Evolutionary conservation across 2,329 filamentous ascomycete genomes (phyloP).

Genomic region (Stemphylium lycopersici): DNA sequence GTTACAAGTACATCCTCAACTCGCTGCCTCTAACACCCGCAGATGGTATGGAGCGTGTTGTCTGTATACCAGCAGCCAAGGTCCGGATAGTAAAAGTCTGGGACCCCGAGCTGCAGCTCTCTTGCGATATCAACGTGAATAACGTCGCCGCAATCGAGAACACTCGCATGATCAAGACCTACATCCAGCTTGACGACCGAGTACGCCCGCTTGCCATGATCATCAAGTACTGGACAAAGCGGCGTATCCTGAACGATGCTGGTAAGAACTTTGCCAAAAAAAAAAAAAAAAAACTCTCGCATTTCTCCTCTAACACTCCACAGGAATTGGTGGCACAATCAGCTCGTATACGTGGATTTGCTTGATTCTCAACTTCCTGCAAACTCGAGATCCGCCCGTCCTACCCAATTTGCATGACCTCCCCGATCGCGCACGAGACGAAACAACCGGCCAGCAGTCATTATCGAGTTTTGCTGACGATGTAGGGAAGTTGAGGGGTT

Average conservation of each 20-base stretch:
- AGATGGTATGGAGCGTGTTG: slow-evolving; percentile 97
- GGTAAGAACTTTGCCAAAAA: slow-evolving; percentile 66
- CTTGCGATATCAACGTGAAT: slow-evolving; percentile 99
- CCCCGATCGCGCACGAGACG: slow-evolving; percentile 65
- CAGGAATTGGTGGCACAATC: slow-evolving; percentile 85
- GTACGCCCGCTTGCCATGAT: slow-evolving; percentile 95
- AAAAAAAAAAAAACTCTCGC: too few relatives aligned
- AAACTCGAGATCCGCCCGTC: slow-evolving; percentile 82
- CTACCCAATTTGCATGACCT: slow-evolving; percentile 84
- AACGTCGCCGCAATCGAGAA: slow-evolving; percentile 95
- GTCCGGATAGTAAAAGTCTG: slow-evolving; percentile 99
- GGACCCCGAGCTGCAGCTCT: slow-evolving; percentile 88
- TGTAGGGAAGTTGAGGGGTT: slow-evolving; percentile 73
- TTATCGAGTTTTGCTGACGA: slow-evolving; percentile 87
- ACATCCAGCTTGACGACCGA: slow-evolving; percentile 89
- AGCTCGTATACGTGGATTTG: slow-evolving; percentile 99
- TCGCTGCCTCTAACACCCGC: slow-evolving; percentile 41
- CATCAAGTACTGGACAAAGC: slow-evolving; percentile 96
- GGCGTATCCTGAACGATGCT: slow-evolving; percentile 91
- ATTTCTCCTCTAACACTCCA: slow-evolving; percentile 22
- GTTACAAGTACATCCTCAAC: slow-evolving; percentile 44
- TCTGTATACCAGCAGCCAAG: slow-evolving; percentile 93
- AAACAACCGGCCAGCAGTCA: slow-evolving; percentile 63
- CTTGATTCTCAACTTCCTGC: slow-evolving; percentile 94
- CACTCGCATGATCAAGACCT: slow-evolving; percentile 96